Conservation (phyloP, 1,284 basidiomycete species). For the Fomitopsis pinicola region DNA sequence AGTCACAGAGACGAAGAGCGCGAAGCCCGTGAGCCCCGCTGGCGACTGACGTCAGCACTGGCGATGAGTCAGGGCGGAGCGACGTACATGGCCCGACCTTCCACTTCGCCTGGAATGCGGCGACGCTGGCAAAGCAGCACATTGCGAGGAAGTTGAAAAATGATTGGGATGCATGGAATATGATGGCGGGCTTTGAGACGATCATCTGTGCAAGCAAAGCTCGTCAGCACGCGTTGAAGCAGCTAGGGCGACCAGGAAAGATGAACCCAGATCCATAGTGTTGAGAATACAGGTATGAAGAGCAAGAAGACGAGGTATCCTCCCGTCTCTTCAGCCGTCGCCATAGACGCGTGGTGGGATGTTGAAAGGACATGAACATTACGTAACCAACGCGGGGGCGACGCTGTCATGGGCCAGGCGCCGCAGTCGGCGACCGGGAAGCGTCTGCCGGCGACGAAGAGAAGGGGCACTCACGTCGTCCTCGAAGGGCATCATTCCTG, state of each 20-base stretch:
- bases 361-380: slow-evolving; percentile 37
- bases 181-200: slow-evolving; percentile 73
- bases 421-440: neutral
- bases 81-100: slow-evolving; percentile 77
- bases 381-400: slow-evolving; percentile 40
- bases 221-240: slow-evolving; percentile 14
- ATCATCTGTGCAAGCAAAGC: slow-evolving; percentile 60
- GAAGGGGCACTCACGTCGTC: slow-evolving; percentile 56
- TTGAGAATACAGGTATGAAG: slow-evolving; percentile 56
- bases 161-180: slow-evolving; percentile 68
- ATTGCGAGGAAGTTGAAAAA: slow-evolving; percentile 90
- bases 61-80: neutral
- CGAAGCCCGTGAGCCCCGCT: slow-evolving; percentile 85
- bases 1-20: slow-evolving; percentile 72
- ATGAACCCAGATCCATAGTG: slow-evolving; percentile 63
- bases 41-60: slow-evolving; percentile 10
- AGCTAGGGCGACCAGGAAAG: slow-evolving; percentile 10
- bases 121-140: slow-evolving; percentile 84
- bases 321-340: slow-evolving; percentile 37
- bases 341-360: slow-evolving; percentile 19
- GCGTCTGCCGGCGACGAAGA: slow-evolving; percentile 8
- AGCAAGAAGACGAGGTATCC: slow-evolving; percentile 54
- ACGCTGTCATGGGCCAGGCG: neutral
- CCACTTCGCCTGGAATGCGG: slow-evolving; percentile 82
- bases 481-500: slow-evolving; percentile 57